Base-by-base conservation (phyloP, 768 basidiomycete genomes). In the Lactarius deliciosus region DNA sequence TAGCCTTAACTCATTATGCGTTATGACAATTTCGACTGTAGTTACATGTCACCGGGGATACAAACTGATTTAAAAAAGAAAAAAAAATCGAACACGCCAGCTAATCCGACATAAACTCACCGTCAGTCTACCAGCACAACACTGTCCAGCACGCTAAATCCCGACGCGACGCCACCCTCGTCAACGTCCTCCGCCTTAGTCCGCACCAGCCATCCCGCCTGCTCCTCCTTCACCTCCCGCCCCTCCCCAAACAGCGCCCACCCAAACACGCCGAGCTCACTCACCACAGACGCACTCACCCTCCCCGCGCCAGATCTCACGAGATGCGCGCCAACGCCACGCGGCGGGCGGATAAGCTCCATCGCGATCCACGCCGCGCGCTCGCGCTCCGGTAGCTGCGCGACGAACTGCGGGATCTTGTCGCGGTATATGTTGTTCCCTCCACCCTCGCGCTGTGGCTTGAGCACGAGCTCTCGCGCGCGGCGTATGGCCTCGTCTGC, bases 371-470 rank as follows among this genome's bases (percentile, higher is more conserved):
- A 99, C 2, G 91, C 94, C 69, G 86, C 82, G 9, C 88, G 83
- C 72, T 92, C 91, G 61, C 79, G 73, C 1, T 72, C 75, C 0
- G 83, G 83, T 3, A 98, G 79, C 7, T 73, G 73, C 16, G 88
- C 85, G 2, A 99, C 79, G 76, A 94, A 94, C 0, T 79, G 69
- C 0, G 91, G 92, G 58, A 98, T 96, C 57, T 87, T 86, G 3
- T 79, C 79, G 66, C 91, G 90, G 78, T 98, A 98, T 30, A 98
- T 83, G 72, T 99, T 99, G 72, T 98, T 97, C 9, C 96, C 96
- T 0, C 96, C 96, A 2, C 96, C 96, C 79, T 99, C 96, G n/a
- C 96, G 84, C 75, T 98, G 96, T 0, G 96, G 96, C 76, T 99
- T 99, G 57, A 99, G 82, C 2, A 98, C 96, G 32, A 94, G 85